phyloP scores from a whole-genome alignment of 78 protist genomes.

The Dictyostelium capitatum region DNA sequence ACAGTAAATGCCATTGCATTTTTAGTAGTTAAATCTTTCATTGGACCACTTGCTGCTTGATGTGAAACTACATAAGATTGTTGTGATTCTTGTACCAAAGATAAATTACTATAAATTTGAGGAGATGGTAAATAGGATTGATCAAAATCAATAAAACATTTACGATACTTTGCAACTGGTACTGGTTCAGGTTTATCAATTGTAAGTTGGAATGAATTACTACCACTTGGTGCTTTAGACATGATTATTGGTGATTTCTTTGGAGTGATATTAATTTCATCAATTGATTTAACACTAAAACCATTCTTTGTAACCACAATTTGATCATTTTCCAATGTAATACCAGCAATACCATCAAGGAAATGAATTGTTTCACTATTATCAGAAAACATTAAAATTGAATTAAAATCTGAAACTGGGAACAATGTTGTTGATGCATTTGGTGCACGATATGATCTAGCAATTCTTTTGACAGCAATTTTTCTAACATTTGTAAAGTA shows the following conservation, averaged over 20 bases:
- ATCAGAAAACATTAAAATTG: background rate
- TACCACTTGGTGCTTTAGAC: background rate
- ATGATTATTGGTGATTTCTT: background rate
- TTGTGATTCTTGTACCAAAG: background rate
- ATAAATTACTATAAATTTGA: background rate
- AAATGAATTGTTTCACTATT: slow-evolving; percentile 3
- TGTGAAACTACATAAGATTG: background rate
- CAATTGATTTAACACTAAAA: background rate
- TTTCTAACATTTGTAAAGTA: slow-evolving; percentile 39
- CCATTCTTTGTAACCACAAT: background rate
- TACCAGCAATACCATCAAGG: background rate
- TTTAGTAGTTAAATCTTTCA: background rate
- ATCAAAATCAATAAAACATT: slow-evolving; percentile 23
- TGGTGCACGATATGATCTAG: slow-evolving; percentile 10
- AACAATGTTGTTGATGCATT: background rate
- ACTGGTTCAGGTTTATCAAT: slow-evolving; percentile 58
- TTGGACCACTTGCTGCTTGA: background rate
- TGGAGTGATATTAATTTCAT: background rate
- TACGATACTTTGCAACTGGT: background rate
- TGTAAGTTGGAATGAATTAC: slow-evolving; percentile 26
- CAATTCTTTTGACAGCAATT: slow-evolving; percentile 3
- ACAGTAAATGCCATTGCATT: slow-evolving; percentile 6
- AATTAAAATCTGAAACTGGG: slow-evolving; percentile 19
- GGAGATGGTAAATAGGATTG: background rate
- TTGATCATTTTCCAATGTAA: slow-evolving; percentile 45